Conservation (phyloP, 2,329 filamentous ascomycete species). For the Periconia sp. region DNA sequence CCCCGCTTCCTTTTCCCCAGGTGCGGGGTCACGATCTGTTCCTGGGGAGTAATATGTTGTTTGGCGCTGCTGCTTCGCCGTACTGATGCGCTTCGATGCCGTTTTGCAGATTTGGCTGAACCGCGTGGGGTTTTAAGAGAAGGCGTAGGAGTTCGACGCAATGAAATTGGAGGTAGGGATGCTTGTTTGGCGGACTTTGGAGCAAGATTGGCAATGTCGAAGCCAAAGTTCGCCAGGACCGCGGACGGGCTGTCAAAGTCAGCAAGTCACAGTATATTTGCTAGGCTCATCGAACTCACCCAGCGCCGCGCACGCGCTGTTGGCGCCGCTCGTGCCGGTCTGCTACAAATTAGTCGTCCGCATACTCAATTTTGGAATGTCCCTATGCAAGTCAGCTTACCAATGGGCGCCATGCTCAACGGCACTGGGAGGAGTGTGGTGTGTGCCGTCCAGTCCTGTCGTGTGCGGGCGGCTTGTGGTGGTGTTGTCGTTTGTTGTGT, state of each 20-base stretch:
- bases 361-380: no score
- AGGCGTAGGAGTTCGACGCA: conserved; percentile 30
- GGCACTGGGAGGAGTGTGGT: conserved; percentile 7
- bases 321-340: conserved; percentile 61
- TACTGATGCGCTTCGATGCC: conserved; percentile 37
- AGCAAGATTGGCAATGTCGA: conserved; percentile 40
- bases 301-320: conserved; percentile 64
- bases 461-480: conserved; percentile 1
- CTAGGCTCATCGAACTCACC: conserved; percentile 48
- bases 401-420: conserved; percentile 40
- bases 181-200: conserved; percentile 29
- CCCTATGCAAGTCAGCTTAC: no score
- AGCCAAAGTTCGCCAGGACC: conserved; percentile 58
- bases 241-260: conserved; percentile 52
- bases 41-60: conserved; percentile 21
- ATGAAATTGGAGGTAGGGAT: conserved; percentile 32
- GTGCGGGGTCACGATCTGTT: conserved; percentile 31
- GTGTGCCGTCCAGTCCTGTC: background rate
- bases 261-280: conserved; percentile 14
- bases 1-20: conserved; percentile 44
- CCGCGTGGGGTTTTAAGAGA: conserved; percentile 20
- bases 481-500: conserved; percentile 11
- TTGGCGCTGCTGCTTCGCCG: conserved; percentile 28
- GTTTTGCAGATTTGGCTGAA: conserved; percentile 28
- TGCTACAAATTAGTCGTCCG: conserved; percentile 33